A percentile compares a stretch with the other conserved stretches of the same genome.
Conservation (phyloP, 129 eudicot species). For the Flaveria bidentis region DNA sequence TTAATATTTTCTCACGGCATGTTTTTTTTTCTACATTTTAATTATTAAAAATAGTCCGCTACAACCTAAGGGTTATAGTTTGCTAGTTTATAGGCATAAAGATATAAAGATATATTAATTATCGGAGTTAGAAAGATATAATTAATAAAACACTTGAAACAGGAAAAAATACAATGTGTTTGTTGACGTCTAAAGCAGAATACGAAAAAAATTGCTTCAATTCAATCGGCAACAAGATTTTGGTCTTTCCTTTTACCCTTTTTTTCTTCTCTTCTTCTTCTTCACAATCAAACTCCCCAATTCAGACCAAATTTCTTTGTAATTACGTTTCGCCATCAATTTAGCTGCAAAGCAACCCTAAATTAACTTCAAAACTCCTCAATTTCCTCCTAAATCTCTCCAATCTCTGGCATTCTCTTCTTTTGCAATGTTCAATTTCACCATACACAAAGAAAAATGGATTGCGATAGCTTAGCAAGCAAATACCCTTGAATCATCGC, state of each 20-base stretch:
- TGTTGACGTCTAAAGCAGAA: neutral
- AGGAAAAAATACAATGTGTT: neutral
- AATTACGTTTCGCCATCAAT: conserved; percentile 32
- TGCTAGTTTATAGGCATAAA: neutral
- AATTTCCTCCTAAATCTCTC: conserved; percentile 25
- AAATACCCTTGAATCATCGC: conserved; percentile 18
- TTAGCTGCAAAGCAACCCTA: conserved; percentile 21
- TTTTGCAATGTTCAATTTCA: conserved; percentile 21
- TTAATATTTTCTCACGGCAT: too few relatives aligned
- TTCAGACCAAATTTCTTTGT: conserved; percentile 28
- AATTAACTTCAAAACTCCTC: conserved; percentile 25
- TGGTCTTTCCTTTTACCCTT: conserved; percentile 28
- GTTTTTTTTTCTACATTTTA: too few relatives aligned
- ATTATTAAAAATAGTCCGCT: too few relatives aligned
- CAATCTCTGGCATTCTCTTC: conserved; percentile 30
- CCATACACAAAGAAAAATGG: conserved; percentile 16
- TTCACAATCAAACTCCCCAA: conserved; percentile 27
- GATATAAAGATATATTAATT: neutral
- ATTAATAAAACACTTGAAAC: neutral
- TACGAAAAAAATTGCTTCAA: conserved; percentile 12
- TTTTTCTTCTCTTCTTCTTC: conserved; percentile 30
- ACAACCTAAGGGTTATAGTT: too few relatives aligned
- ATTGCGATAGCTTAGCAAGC: conserved; percentile 25
- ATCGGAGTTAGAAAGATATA: neutral
- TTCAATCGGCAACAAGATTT: conserved; percentile 35